Percentiles rank a stretch among this genome's conserved stretches.
phyloP scores from a whole-genome alignment of 108 stramenopile genomes.

The Schizochytrium sp. region DNA sequence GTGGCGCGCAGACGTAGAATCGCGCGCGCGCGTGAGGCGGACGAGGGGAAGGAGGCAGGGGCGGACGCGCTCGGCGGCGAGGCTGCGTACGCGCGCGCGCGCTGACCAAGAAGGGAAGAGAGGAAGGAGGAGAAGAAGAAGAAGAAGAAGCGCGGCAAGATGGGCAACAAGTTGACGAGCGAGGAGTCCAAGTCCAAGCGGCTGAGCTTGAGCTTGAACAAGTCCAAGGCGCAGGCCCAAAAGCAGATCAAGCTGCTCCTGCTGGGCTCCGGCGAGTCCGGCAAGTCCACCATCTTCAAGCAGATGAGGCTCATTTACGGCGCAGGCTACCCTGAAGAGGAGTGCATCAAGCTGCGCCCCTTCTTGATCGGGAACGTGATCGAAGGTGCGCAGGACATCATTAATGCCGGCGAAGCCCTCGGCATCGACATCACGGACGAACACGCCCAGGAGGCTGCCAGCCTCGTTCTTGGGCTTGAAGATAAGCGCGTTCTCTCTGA shows the following conservation, averaged over 20 bases:
- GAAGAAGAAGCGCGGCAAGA: not conserved
- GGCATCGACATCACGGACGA: not conserved
- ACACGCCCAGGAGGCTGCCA: not conserved
- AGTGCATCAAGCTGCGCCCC: not conserved
- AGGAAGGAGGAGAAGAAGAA: no score
- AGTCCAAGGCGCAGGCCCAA: not conserved
- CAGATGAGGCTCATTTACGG: slow-evolving; percentile 44
- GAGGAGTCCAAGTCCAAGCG: not conserved
- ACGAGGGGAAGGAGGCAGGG: no score
- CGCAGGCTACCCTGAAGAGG: slow-evolving; percentile 21
- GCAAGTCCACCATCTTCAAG: slow-evolving; percentile 47
- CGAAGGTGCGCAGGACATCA: slow-evolving; percentile 11
- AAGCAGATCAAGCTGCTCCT: slow-evolving; percentile 37
- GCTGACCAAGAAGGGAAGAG: no score
- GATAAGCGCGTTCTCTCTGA: not conserved
- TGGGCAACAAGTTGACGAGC: not conserved
- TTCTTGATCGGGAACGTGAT: slow-evolving; percentile 17
- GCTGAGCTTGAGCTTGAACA: not conserved
- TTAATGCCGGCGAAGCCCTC: not conserved
- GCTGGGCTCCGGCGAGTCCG: slow-evolving; percentile 38
- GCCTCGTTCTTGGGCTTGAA: not conserved
- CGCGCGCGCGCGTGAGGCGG: no score
- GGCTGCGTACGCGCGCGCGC: no score
- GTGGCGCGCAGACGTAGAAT: no score
- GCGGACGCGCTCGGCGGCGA: no score